Evolutionary conservation across 306 rosid species (phyloP).

Genomic region (Boehmeria nivea): DNA sequence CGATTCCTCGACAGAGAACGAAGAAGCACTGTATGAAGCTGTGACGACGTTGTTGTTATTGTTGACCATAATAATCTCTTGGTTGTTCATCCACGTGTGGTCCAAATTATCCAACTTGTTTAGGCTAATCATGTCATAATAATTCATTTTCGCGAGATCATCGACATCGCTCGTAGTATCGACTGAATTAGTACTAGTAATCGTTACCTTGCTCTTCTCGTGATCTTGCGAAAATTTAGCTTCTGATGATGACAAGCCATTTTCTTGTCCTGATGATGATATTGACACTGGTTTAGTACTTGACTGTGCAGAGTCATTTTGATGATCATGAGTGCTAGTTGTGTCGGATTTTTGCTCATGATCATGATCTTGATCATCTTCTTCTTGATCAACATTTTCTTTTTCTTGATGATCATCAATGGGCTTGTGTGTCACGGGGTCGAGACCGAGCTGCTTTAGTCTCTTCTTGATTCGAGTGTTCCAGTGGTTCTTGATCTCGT

Average conservation of each 20-base stretch:
- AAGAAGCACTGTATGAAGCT: slow-evolving; percentile 39
- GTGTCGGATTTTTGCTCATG: slow-evolving; percentile 7
- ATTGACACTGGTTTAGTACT: too few species aligned
- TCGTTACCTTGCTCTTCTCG: neutral
- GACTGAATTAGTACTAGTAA: neutral
- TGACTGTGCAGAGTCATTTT: too few species aligned
- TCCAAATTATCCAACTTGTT: slow-evolving; percentile 40
- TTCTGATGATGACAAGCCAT: too few species aligned
- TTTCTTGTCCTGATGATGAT: slow-evolving; percentile 13
- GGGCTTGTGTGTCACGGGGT: slow-evolving; percentile 52
- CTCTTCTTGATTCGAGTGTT: slow-evolving; percentile 88
- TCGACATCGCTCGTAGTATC: neutral
- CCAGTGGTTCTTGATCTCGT: slow-evolving; percentile 97
- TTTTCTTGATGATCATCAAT: slow-evolving; percentile 17
- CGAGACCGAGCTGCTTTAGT: slow-evolving; percentile 62
- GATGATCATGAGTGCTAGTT: too few species aligned
- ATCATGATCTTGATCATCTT: slow-evolving; percentile 12
- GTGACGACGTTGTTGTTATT: slow-evolving; percentile 18
- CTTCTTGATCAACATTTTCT: slow-evolving; percentile 10
- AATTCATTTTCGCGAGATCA: too few species aligned
- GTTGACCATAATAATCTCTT: slow-evolving; percentile 37
- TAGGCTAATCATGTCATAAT: too few species aligned
- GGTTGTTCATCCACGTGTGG: slow-evolving; percentile 38
- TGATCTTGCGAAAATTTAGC: too few species aligned
- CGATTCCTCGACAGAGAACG: slow-evolving; percentile 52